A percentile compares a stretch with the other conserved stretches of the same genome.
Evolutionary conservation across 177 flowering plant genomes (phyloP).

Genomic region (Vitis hybrid): DNA sequence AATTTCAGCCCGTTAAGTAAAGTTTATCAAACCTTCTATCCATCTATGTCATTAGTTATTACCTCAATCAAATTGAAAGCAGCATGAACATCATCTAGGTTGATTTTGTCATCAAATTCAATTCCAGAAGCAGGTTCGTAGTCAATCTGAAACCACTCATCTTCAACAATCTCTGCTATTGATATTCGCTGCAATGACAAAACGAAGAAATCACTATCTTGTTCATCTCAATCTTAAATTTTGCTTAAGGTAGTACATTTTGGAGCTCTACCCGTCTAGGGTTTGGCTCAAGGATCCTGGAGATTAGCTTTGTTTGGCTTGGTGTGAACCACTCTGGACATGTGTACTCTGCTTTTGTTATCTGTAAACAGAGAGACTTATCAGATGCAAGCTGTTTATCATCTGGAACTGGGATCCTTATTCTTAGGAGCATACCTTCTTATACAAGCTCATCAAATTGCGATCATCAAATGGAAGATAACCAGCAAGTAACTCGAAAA

Average conservation of each 20-base stretch:
- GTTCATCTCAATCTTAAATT: background rate
- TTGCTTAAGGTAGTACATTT: background rate
- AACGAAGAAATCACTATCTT: conserved; percentile 5
- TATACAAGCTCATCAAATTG: conserved; percentile 57
- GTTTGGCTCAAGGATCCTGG: conserved; percentile 57
- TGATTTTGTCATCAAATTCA: conserved; percentile 28
- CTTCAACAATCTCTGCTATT: conserved; percentile 54
- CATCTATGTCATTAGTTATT: conserved; percentile 8
- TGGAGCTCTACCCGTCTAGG: conserved; percentile 42
- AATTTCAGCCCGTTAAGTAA: background rate
- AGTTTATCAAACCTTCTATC: background rate
- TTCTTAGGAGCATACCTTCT: conserved; percentile 54
- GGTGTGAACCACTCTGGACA: conserved; percentile 65
- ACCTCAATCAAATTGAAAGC: conserved; percentile 51
- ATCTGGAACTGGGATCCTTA: background rate
- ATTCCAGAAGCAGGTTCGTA: conserved; percentile 41
- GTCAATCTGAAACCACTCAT: conserved; percentile 61
- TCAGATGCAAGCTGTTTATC: conserved; percentile 3
- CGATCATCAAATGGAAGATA: conserved; percentile 81
- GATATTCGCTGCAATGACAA: conserved; percentile 51
- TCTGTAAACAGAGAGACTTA: conserved; percentile 29
- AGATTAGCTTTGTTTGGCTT: conserved; percentile 47
- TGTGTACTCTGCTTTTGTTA: conserved; percentile 54
- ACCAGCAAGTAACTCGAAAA: conserved; percentile 76
- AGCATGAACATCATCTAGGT: conserved; percentile 45